Percentiles rank a stretch among this genome's conserved stretches.
These are phyloP conservation scores for Acanthamoeba healyi DNA, from an alignment of 208 protist species.

Conservation along the genomic window DNA sequence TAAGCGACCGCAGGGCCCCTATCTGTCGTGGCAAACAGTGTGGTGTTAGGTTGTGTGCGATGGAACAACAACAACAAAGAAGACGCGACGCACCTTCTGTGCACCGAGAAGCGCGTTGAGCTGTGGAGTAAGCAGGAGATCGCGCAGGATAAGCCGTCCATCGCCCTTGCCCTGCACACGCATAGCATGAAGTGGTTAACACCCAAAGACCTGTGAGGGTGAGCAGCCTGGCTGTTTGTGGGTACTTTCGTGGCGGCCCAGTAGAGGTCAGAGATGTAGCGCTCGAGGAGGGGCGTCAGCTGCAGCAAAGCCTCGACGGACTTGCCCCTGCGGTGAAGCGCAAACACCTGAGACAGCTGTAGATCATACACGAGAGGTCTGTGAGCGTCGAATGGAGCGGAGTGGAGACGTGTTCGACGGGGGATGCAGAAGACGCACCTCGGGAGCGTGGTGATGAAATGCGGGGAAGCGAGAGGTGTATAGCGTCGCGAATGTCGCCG, in stretches of 20 bases:
- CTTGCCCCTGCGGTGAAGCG: background rate
- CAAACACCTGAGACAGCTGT: slow-evolving; percentile 3
- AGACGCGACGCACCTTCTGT: slow-evolving; percentile 5
- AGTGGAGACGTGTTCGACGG: too few species aligned
- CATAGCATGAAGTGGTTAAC: background rate
- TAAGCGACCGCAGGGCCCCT: background rate
- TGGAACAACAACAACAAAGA: background rate
- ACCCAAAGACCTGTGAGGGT: background rate
- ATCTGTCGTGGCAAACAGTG: background rate
- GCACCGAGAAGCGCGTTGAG: background rate
- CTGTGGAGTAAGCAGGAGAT: slow-evolving; percentile 12
- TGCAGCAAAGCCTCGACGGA: slow-evolving; percentile 43
- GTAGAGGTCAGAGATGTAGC: slow-evolving; percentile 35
- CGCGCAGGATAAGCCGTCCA: slow-evolving; percentile 35
- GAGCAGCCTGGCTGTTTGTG: background rate
- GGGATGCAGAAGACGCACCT: background rate
- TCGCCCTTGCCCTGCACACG: slow-evolving; percentile 1
- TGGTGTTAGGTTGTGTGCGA: background rate
- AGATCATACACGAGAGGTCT: background rate
- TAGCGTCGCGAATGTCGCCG: background rate
- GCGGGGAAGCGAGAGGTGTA: background rate
- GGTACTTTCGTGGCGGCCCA: slow-evolving; percentile 2
- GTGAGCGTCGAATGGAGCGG: too few species aligned
- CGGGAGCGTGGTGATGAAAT: background rate
- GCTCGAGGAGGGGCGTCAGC: slow-evolving; percentile 29